Evolutionary conservation across 2,329 filamentous ascomycete species (phyloP).

Genomic region (Sporothrix brasiliensis): DNA sequence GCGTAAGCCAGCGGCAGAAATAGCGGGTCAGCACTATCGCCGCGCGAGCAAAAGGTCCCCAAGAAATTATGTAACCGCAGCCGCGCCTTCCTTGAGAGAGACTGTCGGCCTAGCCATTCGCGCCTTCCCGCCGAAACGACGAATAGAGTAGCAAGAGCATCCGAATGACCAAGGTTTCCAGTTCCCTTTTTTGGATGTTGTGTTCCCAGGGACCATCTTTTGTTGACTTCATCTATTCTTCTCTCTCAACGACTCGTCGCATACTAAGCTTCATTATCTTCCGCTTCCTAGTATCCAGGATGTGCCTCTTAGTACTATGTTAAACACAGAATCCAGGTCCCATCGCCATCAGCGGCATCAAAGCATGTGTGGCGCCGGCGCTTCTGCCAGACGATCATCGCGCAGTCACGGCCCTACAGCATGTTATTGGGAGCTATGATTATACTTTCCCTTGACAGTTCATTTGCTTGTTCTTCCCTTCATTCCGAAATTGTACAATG

Average conservation of each 20-base stretch:
- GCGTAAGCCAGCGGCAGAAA: conserved; percentile 22
- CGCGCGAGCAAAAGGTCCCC: conserved; percentile 1
- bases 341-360: background rate
- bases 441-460: background rate
- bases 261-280: background rate
- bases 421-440: background rate
- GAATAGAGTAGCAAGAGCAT: no score
- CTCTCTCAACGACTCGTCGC: background rate
- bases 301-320: background rate
- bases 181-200: conserved; percentile 11
- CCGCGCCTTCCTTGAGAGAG: background rate
- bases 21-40: conserved; percentile 23
- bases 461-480: background rate
- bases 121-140: background rate
- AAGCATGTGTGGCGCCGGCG: background rate
- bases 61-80: background rate
- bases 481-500: background rate
- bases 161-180: conserved; percentile 19
- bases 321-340: background rate
- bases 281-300: background rate
- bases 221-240: conserved; percentile 16
- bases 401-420: background rate
- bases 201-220: background rate
- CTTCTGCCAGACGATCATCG: conserved; percentile 6
- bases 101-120: background rate